Conservation (phyloP, 2,329 filamentous ascomycete genomes). For the Trichoderma arundinaceum region DNA sequence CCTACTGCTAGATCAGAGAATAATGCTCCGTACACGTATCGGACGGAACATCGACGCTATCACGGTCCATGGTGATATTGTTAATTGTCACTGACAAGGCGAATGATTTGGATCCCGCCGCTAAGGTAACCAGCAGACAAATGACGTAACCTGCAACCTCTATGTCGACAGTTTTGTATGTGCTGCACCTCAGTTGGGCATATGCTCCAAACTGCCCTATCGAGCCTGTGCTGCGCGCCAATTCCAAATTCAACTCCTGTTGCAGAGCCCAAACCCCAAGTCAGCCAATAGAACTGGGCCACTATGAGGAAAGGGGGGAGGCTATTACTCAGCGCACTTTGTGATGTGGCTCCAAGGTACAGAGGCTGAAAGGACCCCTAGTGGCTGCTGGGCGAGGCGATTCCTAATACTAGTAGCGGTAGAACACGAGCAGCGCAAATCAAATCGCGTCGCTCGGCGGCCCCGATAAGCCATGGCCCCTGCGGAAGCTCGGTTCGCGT, state of each 20-base stretch:
- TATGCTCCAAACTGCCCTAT: conserved; percentile 11
- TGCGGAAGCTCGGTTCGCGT: neutral
- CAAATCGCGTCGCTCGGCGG: neutral
- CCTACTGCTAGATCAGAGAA: no score
- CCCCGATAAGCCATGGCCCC: neutral
- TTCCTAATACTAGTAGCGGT: conserved; percentile 1
- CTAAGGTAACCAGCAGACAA: neutral
- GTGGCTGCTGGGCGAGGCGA: neutral
- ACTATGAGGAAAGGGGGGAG: neutral
- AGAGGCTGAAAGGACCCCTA: neutral
- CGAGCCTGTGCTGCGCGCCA: no score
- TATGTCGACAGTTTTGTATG: neutral
- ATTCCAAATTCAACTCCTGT: no score
- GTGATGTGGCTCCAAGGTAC: neutral
- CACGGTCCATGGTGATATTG: no score
- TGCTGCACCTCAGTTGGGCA: neutral
- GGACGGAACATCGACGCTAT: no score
- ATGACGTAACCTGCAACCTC: conserved; percentile 14
- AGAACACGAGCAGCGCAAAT: neutral
- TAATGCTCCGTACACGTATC: no score
- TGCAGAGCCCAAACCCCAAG: no score
- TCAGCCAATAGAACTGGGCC: no score
- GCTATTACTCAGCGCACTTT: conserved; percentile 15
- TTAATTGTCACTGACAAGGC: no score
- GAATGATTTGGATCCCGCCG: no score